Evolutionary conservation across 306 rosid species (phyloP).

Genomic region (Potentilla sterilis): DNA sequence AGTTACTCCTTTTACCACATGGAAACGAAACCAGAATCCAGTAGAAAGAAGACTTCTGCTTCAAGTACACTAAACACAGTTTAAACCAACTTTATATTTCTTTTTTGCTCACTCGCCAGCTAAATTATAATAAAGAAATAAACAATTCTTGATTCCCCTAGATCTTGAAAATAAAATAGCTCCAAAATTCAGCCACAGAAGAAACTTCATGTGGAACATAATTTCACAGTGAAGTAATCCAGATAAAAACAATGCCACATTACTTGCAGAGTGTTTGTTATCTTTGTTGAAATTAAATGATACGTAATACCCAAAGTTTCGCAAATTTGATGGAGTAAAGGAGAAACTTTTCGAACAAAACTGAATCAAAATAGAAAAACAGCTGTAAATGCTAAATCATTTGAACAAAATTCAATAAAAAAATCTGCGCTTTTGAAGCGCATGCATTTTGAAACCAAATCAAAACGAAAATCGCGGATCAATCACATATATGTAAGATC

Average conservation of each 20-base stretch:
- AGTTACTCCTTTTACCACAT: conserved; percentile 20
- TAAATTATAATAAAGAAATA: not conserved
- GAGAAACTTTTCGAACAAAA: not conserved
- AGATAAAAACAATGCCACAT: not conserved
- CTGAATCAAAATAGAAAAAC: not conserved
- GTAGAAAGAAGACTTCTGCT: conserved; percentile 8
- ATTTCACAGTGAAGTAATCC: not conserved
- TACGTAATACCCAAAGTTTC: not conserved
- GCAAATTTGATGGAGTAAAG: not conserved
- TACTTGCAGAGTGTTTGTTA: not conserved
- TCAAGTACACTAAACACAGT: conserved; percentile 10
- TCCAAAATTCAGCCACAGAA: not conserved
- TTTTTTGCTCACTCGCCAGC: not conserved
- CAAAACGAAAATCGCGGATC: not conserved
- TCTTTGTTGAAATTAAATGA: not conserved
- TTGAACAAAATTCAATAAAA: not conserved
- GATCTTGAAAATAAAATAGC: not conserved
- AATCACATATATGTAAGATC: not conserved
- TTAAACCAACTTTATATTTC: conserved; percentile 9
- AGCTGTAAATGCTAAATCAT: not conserved
- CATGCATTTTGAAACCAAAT: too few relatives aligned
- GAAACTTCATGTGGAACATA: not conserved
- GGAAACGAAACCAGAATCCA: conserved; percentile 16
- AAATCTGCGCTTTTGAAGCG: too few relatives aligned
- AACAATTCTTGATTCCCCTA: not conserved